Percentiles rank a stretch among this genome's conserved stretches.
These are phyloP conservation scores for Talaromyces piceae DNA, from an alignment of 2,329 filamentous ascomycete species.

Conservation along the genomic window DNA sequence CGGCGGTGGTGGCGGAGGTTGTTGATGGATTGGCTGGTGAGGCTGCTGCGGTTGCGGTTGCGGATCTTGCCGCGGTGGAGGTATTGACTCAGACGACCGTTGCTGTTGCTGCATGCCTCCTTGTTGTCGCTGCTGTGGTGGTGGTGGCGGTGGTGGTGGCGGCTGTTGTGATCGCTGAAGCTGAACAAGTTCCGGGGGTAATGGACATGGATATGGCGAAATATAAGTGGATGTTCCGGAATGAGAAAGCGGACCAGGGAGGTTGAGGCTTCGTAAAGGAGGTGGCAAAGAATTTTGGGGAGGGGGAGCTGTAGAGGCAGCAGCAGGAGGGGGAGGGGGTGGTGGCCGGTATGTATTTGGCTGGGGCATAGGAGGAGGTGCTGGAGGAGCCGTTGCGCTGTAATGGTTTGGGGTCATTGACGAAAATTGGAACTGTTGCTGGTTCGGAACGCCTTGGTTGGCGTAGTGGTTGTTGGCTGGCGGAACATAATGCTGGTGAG, in stretches of 20 bases:
- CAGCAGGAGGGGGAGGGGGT: conserved; percentile 17
- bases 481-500: conserved; percentile 28
- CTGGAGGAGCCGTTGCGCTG: conserved; percentile 18
- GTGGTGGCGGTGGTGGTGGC: conserved; percentile 21
- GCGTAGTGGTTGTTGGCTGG: conserved; percentile 25
- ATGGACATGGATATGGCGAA: conserved; percentile 34
- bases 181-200: conserved; percentile 26
- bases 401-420: conserved; percentile 29
- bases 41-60: conserved; percentile 13
- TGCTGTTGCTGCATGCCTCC: conserved; percentile 16
- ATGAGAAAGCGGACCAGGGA: conserved; percentile 33
- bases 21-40: conserved; percentile 3
- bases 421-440: conserved; percentile 33
- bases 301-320: conserved; percentile 6
- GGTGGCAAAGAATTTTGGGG: conserved; percentile 22
- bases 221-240: conserved; percentile 31
- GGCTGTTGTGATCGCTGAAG: conserved; percentile 23
- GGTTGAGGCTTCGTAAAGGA: conserved; percentile 29
- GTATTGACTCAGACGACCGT: conserved; percentile 4
- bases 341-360: conserved; percentile 22
- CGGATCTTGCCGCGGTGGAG: conserved; percentile 11
- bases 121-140: conserved; percentile 16
- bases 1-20: background rate
- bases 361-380: conserved; percentile 13
- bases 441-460: conserved; percentile 24